Conservation (phyloP, 2,329 filamentous ascomycete species). For the Cryphonectria nitschkei region DNA sequence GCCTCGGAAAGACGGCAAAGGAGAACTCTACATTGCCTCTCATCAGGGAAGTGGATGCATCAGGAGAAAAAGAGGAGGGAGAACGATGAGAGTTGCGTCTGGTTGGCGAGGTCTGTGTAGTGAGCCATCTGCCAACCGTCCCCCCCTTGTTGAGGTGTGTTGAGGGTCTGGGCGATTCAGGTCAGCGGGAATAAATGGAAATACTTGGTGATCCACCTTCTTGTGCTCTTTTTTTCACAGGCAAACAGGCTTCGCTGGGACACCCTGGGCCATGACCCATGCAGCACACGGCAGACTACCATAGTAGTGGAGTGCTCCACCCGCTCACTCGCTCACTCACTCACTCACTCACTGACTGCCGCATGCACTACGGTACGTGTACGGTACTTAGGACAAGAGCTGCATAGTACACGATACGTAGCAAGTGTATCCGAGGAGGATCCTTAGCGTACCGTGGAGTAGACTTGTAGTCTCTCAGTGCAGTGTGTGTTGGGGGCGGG, state of each 20-base stretch:
- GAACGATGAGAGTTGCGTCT: not conserved
- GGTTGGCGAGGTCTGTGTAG: no score
- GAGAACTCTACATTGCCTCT: not conserved
- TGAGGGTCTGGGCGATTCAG: conserved; percentile 2
- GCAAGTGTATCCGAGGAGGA: not conserved
- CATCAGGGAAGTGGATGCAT: not conserved
- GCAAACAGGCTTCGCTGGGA: not conserved
- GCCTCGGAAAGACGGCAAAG: not conserved
- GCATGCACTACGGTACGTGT: not conserved
- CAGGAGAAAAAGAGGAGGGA: not conserved
- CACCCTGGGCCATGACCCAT: not conserved
- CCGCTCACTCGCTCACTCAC: not conserved
- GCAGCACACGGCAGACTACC: not conserved
- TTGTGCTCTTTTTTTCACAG: not conserved
- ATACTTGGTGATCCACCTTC: not conserved
- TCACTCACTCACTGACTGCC: not conserved
- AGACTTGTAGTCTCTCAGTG: no score
- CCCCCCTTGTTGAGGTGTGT: not conserved
- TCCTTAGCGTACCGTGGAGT: not conserved
- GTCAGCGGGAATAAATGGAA: conserved; percentile 13
- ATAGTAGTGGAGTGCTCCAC: not conserved
- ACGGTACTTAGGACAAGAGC: not conserved
- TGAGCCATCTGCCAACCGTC: no score
- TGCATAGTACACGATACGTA: not conserved
- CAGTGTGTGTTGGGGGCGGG: no score